Conservation (phyloP, 106 monocot species). For the Triglochin maritima region DNA sequence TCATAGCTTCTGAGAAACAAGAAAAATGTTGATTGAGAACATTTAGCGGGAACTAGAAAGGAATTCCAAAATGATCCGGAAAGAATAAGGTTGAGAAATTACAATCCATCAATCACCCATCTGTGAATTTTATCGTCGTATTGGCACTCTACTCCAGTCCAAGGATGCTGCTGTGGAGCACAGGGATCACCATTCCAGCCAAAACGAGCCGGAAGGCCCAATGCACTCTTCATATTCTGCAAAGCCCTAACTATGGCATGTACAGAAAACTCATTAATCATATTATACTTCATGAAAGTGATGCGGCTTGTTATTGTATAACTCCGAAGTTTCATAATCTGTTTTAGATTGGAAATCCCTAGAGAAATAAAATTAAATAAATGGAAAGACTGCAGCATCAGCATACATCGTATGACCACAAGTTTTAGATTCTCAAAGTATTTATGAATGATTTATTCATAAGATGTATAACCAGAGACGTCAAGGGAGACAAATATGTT, state of each 20-base stretch:
- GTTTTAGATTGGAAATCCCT: no score
- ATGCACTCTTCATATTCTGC: constrained; percentile 51
- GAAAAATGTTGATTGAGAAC: background rate
- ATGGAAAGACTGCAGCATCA: no score
- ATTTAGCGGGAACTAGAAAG: background rate
- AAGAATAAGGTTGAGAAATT: constrained; percentile 4
- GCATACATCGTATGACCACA: no score
- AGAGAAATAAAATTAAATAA: no score
- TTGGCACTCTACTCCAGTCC: constrained; percentile 96
- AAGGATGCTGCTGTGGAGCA: constrained; percentile 97
- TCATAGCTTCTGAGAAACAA: background rate
- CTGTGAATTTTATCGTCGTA: constrained; percentile 36
- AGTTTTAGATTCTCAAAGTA: no score
- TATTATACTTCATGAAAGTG: background rate
- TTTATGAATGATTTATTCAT: no score
- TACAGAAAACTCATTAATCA: background rate
- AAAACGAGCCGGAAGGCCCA: constrained; percentile 85
- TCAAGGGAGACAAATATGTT: no score
- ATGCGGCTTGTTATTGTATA: no score
- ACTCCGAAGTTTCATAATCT: no score
- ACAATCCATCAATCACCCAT: constrained; percentile 98
- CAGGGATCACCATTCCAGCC: constrained; percentile 99
- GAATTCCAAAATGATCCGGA: background rate
- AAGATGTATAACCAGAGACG: no score
- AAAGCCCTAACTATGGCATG: constrained; percentile 45